Conservation (phyloP, 257 asterid genomes). For the Ocimum tenuiflorum region DNA sequence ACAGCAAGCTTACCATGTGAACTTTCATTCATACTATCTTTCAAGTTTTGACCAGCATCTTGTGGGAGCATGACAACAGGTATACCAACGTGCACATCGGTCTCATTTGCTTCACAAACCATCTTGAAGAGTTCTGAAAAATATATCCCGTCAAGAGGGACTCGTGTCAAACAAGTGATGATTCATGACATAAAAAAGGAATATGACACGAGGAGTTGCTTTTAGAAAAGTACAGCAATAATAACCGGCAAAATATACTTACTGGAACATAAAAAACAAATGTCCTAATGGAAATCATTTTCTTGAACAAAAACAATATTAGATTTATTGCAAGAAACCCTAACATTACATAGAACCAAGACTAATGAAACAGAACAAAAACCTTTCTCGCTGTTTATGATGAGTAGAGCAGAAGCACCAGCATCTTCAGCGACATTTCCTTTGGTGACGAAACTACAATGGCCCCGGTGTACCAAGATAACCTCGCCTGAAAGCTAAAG, state of each 20-base stretch:
- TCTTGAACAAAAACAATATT: neutral
- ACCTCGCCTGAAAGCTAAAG: conserved; percentile 72
- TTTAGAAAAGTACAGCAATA: neutral
- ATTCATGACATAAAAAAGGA: neutral
- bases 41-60: conserved; percentile 79
- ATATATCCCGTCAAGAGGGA: conserved; percentile 1
- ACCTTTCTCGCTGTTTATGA: conserved; percentile 79
- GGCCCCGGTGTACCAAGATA: conserved; percentile 81
- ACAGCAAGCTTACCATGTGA: conserved; percentile 52
- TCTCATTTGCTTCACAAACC: conserved; percentile 83
- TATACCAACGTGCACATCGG: conserved; percentile 54
- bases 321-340: neutral
- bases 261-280: neutral
- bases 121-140: conserved; percentile 92
- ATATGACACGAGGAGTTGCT: neutral
- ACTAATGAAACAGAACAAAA: conserved; percentile 9
- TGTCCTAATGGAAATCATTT: neutral
- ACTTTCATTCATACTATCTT: conserved; percentile 35
- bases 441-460: conserved; percentile 80
- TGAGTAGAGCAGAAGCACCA: conserved; percentile 81
- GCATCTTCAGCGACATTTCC: conserved; percentile 81
- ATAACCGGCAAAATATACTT: neutral
- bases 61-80: conserved; percentile 93
- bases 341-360: neutral
- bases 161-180: neutral